Percentiles rank a stretch among this genome's conserved stretches.
These are phyloP conservation scores for Calocybe gambosa DNA, from an alignment of 1,284 basidiomycete species.

Conservation along the genomic window DNA sequence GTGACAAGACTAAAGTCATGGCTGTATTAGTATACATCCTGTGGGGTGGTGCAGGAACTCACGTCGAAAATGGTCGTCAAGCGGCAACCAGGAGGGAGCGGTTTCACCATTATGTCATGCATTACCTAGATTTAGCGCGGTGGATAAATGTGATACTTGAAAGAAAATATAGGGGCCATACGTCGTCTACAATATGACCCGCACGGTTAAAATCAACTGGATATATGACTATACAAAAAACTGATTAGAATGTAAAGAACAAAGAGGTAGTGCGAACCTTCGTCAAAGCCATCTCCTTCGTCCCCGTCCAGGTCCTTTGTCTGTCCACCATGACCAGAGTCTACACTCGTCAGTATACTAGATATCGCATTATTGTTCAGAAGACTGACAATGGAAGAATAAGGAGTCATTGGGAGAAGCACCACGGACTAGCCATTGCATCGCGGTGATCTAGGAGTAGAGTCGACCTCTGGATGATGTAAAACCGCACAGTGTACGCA, in stretches of 20 bases:
- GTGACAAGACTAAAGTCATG: slow-evolving; percentile 48
- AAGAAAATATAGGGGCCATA: slow-evolving; percentile 29
- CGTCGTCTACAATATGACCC: slow-evolving; percentile 82
- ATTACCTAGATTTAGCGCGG: slow-evolving; percentile 42
- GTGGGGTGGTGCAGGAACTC: slow-evolving; percentile 20
- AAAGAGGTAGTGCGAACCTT: slow-evolving; percentile 38
- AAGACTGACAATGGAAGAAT: slow-evolving; percentile 81
- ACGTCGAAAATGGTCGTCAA: slow-evolving; percentile 87
- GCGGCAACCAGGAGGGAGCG: slow-evolving; percentile 79
- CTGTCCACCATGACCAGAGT: slow-evolving; percentile 81
- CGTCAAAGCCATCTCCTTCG: slow-evolving; percentile 60
- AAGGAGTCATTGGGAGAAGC: slow-evolving; percentile 81
- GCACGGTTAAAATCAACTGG: slow-evolving; percentile 68
- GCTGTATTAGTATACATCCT: neutral
- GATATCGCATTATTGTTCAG: neutral
- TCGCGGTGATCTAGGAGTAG: slow-evolving; percentile 56
- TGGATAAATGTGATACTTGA: neutral
- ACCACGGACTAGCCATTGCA: slow-evolving; percentile 85
- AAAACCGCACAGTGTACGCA: slow-evolving; percentile 27
- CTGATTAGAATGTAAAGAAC: neutral
- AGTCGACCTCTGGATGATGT: slow-evolving; percentile 3
- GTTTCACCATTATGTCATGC: slow-evolving; percentile 67
- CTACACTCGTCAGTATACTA: slow-evolving; percentile 27
- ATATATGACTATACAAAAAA: slow-evolving; percentile 62
- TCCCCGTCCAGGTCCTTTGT: slow-evolving; percentile 71